phyloP scores from a whole-genome alignment of 345 rosid genomes.

The Cardamine chenopodiifolia region DNA sequence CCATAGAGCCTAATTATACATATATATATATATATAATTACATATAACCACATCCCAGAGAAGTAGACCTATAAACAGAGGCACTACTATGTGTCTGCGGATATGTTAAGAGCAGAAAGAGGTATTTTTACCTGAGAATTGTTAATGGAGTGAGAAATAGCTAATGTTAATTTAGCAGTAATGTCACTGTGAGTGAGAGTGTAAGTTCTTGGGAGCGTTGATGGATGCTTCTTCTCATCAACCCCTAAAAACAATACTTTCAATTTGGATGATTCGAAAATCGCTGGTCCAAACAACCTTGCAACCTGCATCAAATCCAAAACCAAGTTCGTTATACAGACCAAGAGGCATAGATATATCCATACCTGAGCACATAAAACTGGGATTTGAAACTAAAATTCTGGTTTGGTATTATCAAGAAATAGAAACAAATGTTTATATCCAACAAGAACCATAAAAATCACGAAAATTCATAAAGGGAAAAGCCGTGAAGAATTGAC shows the following conservation, averaged over 20 bases:
- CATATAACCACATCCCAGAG: neutral
- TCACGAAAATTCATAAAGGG: neutral
- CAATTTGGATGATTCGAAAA: slow-evolving; percentile 90
- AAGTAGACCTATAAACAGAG: neutral
- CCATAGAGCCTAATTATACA: neutral
- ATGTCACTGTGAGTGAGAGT: slow-evolving; percentile 92
- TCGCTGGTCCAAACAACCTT: slow-evolving; percentile 90
- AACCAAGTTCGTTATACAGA: neutral
- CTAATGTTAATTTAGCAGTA: slow-evolving; percentile 82
- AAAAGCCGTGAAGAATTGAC: neutral
- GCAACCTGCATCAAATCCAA: slow-evolving; percentile 58
- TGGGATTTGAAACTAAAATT: neutral
- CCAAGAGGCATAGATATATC: neutral
- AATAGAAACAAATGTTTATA: neutral
- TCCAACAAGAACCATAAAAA: neutral
- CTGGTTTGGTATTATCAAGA: neutral
- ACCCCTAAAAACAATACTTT: slow-evolving; percentile 88
- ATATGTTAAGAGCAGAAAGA: neutral
- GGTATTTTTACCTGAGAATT: slow-evolving; percentile 75
- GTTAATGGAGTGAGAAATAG: slow-evolving; percentile 84
- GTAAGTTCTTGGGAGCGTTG: slow-evolving; percentile 84
- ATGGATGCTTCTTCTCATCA: slow-evolving; percentile 92
- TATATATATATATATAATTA: neutral
- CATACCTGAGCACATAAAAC: neutral
- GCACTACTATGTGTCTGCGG: no score